phyloP scores from a whole-genome alignment of 148 eudicot genomes.

The Persicaria maculosa region DNA sequence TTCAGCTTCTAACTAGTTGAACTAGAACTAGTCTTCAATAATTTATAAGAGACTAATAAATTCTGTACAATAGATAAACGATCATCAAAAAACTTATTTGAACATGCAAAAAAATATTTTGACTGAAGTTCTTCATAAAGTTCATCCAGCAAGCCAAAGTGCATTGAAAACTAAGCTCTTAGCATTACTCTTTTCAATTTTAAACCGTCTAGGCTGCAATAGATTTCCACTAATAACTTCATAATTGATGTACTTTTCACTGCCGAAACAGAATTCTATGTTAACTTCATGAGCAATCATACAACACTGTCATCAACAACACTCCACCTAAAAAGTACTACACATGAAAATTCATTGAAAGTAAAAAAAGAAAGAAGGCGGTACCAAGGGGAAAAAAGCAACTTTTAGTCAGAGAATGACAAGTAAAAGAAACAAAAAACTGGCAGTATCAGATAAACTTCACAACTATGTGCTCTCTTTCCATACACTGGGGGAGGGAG shows the following conservation, averaged over 20 bases:
- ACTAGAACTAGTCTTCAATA: not conserved
- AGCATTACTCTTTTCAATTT: not conserved
- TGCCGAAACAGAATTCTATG: too few relatives aligned
- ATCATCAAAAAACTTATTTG: not conserved
- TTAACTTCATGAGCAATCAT: too few relatives aligned
- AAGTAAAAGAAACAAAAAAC: not conserved
- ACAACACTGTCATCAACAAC: too few relatives aligned
- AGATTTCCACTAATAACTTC: not conserved
- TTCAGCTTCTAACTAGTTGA: not conserved
- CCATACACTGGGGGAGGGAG: too few relatives aligned
- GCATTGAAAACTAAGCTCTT: not conserved
- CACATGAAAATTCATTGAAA: not conserved
- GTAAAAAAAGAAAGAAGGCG: not conserved
- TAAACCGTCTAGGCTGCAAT: not conserved
- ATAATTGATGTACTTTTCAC: too few relatives aligned
- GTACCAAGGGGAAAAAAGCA: not conserved
- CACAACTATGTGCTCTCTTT: not conserved
- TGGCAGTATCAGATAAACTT: not conserved
- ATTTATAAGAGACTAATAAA: not conserved
- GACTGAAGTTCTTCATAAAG: not conserved
- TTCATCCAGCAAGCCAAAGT: not conserved
- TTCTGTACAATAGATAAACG: too few relatives aligned
- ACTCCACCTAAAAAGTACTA: too few relatives aligned
- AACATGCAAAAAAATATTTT: not conserved
- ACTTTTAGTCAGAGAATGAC: not conserved